Conservation (phyloP, 2,329 filamentous ascomycete genomes). For the Orbilia quercus region DNA sequence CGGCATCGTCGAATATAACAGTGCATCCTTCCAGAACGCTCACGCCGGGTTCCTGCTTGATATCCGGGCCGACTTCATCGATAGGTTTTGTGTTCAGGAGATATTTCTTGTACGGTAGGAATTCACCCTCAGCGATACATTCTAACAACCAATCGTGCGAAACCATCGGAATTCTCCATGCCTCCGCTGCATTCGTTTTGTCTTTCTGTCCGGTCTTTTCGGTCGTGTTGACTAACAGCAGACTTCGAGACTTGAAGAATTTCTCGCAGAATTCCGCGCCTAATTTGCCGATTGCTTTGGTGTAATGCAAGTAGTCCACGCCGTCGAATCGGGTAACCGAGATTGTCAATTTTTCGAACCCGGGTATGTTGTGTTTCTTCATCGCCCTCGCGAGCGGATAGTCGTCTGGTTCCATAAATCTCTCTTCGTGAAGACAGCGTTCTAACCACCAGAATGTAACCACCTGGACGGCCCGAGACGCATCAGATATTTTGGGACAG, state of each 20-base stretch:
- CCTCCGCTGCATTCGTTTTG: slow-evolving; percentile 80
- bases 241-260: slow-evolving; percentile 76
- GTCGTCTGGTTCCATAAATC: slow-evolving; percentile 74
- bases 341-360: slow-evolving; percentile 76
- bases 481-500: slow-evolving; percentile 60
- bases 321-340: slow-evolving; percentile 85
- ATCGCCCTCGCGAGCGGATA: slow-evolving; percentile 84
- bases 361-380: slow-evolving; percentile 65
- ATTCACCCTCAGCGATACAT: slow-evolving; percentile 70
- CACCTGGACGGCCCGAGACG: slow-evolving; percentile 63
- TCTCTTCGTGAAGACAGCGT: slow-evolving; percentile 81
- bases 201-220: slow-evolving; percentile 68
- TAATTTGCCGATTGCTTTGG: slow-evolving; percentile 76
- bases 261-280: slow-evolving; percentile 83
- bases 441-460: slow-evolving; percentile 96
- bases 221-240: slow-evolving; percentile 76
- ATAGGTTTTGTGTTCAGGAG: slow-evolving; percentile 37
- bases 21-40: slow-evolving; percentile 36
- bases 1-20: slow-evolving; percentile 41
- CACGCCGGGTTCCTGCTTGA: slow-evolving; percentile 26
- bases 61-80: slow-evolving; percentile 6
- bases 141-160: slow-evolving; percentile 85
- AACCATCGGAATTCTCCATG: slow-evolving; percentile 84
- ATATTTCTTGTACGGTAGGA: slow-evolving; percentile 56
- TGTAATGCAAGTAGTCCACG: slow-evolving; percentile 85